These are phyloP conservation scores for Coemansia sp. DNA, from an alignment of 192 early-diverging fungal species.

Conservation along the genomic window DNA sequence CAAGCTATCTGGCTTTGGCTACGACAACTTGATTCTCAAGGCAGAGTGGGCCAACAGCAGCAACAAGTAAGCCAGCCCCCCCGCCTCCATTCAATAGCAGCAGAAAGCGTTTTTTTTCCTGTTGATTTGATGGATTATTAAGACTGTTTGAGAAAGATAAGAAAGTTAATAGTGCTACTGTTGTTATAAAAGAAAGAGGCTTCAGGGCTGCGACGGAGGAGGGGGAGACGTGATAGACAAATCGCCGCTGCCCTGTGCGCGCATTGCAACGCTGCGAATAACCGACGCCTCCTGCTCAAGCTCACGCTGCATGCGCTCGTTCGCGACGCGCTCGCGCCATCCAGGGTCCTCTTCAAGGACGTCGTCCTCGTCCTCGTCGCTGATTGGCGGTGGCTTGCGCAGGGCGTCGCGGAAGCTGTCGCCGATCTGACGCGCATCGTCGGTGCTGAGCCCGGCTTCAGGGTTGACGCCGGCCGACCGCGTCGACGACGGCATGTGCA, in stretches of 20 bases:
- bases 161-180: background rate
- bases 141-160: background rate
- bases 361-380: slow-evolving; percentile 36
- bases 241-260: slow-evolving; percentile 49
- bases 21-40: slow-evolving; percentile 91
- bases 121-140: too few relatives aligned
- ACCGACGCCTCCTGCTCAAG: slow-evolving; percentile 47
- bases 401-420: slow-evolving; percentile 54
- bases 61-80: background rate
- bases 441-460: slow-evolving; percentile 31
- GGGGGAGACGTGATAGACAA: slow-evolving; percentile 4
- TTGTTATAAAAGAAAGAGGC: slow-evolving; percentile 1
- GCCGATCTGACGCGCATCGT: slow-evolving; percentile 52
- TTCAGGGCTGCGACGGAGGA: slow-evolving; percentile 1
- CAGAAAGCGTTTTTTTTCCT: background rate
- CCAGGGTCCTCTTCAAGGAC: slow-evolving; percentile 37
- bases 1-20: slow-evolving; percentile 92
- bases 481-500: slow-evolving; percentile 44
- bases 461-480: slow-evolving; percentile 16
- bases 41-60: slow-evolving; percentile 73
- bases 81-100: too few relatives aligned
- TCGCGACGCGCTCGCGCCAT: slow-evolving; percentile 51
- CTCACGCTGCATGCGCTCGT: slow-evolving; percentile 54
- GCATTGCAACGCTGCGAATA: slow-evolving; percentile 43
- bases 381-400: slow-evolving; percentile 45